Evolutionary conservation across 768 basidiomycete species (phyloP), one percentile per base, ranked within the genome.

Genomic region (Collybia sp.): DNA sequence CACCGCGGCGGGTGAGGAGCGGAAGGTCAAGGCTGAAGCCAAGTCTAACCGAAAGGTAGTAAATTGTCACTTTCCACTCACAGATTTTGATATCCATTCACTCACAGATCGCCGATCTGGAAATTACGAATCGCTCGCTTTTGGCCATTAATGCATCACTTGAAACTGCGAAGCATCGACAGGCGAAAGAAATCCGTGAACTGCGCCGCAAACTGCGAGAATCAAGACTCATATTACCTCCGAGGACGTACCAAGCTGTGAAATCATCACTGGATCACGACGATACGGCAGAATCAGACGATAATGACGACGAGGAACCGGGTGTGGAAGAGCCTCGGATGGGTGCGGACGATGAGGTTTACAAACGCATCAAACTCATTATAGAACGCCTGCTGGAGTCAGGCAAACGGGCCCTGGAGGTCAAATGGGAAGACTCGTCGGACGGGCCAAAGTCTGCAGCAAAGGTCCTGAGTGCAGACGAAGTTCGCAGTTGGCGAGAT

Each of bases 61-160:
- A 17, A 12, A n/a, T 25, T 25, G 34, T 51, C 13, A 34, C 33
- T 25, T 6, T 15, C 35, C 12, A 43, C 34, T 41, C 19, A 42
- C 11, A 37, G 32, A 31, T 36, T 41, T 35, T 20, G 40, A 15
- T 36, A 30, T 39, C 45, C 31, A 20, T 30, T 43, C 31, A 44
- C 50, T 30, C 48, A 11, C 44, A 95, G 93, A 94, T 95, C 47
- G 88, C 87, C 11, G 92, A 95, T 67, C 72, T 95, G 10, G 89
- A 94, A 64, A 95, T 95, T 57, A 85, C 89, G 5, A 94, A 92
- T 62, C 76, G 79, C 30, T 95, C 92, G 1, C 74, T 95, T 13
- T 73, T 94, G 39, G 80, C 82, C 1, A 92, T 95, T 66, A 95
- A 94, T 57, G 70, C 84, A 2, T 77, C 85, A 13, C 73, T 95